Conservation (phyloP, 768 basidiomycete genomes). For the Mycena sanguinolenta region DNA sequence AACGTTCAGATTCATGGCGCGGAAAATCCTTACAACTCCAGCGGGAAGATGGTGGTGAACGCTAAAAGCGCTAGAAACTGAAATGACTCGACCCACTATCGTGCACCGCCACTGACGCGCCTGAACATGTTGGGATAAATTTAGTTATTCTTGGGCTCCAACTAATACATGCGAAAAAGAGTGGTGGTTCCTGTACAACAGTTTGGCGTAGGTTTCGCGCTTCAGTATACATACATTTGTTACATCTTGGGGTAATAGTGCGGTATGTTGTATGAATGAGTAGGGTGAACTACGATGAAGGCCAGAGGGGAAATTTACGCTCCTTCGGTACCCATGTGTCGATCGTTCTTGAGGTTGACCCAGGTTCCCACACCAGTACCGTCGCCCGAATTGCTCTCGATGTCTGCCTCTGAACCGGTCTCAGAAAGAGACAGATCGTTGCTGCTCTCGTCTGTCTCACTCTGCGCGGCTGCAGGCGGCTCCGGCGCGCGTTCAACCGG, state of each 20-base stretch:
- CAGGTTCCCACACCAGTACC: constrained; percentile 73
- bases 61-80: background rate
- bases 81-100: constrained; percentile 17
- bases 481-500: constrained; percentile 39
- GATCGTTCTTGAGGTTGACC: constrained; percentile 68
- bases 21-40: background rate
- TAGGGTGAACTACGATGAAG: constrained; percentile 4
- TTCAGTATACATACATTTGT: constrained; percentile 2
- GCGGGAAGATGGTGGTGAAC: background rate
- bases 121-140: background rate
- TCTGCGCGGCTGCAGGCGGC: constrained; percentile 27
- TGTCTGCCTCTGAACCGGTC: constrained; percentile 73
- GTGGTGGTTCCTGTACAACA: constrained; percentile 24
- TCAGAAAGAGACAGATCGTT: constrained; percentile 51
- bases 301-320: background rate
- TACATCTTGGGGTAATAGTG: constrained; percentile 16
- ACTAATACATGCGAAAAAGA: constrained; percentile 12
- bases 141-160: background rate
- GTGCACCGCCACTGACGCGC: constrained; percentile 12
- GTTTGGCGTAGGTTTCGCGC: background rate
- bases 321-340: background rate
- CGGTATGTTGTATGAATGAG: constrained; percentile 7
- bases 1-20: background rate
- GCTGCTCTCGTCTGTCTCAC: constrained; percentile 26
- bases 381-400: constrained; percentile 74